Conservation (phyloP, 2,329 filamentous ascomycete genomes). For the Zymoseptoria pseudotritici region DNA sequence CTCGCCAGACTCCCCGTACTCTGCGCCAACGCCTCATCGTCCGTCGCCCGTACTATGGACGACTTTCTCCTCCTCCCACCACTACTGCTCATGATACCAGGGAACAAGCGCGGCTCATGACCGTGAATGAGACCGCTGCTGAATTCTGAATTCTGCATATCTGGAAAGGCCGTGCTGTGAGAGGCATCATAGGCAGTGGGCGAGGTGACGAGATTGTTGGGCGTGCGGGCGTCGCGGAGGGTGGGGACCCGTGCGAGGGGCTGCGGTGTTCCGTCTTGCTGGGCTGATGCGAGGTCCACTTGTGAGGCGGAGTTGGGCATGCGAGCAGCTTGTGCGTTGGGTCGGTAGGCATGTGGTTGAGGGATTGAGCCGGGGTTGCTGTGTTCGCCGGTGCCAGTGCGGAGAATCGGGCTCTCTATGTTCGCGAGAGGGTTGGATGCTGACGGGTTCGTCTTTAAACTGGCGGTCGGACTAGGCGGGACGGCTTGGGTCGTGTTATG, state of each 20-base stretch:
- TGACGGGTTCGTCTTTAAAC: constrained; percentile 36
- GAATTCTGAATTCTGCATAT: constrained; percentile 18
- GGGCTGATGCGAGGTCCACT: constrained; percentile 25
- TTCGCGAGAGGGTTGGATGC: constrained; percentile 26
- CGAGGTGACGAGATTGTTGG: constrained; percentile 7
- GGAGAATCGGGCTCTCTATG: background rate
- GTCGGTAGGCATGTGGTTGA: constrained; percentile 21
- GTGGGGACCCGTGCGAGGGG: constrained; percentile 6
- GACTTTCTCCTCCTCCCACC: constrained; percentile 28
- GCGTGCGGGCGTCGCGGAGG: constrained; percentile 3
- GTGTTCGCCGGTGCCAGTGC: constrained; percentile 16
- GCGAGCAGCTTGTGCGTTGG: constrained; percentile 33
- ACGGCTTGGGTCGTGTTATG: constrained; percentile 10
- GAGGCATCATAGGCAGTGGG: constrained; percentile 8
- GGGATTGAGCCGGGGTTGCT: constrained; percentile 23
- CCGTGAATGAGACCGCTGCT: constrained; percentile 42
- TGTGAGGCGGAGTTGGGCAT: constrained; percentile 22
- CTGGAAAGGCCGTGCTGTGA: constrained; percentile 33
- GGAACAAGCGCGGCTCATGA: constrained; percentile 63
- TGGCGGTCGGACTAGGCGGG: constrained; percentile 31
- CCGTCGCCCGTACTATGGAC: constrained; percentile 10
- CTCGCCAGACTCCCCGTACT: constrained; percentile 14
- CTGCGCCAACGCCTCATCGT: constrained; percentile 12
- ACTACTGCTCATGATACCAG: constrained; percentile 53
- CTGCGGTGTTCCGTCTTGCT: constrained; percentile 18